These are phyloP conservation scores for Volvox reticuliferus DNA, from an alignment of 139 green algal species.

Conservation along the genomic window DNA sequence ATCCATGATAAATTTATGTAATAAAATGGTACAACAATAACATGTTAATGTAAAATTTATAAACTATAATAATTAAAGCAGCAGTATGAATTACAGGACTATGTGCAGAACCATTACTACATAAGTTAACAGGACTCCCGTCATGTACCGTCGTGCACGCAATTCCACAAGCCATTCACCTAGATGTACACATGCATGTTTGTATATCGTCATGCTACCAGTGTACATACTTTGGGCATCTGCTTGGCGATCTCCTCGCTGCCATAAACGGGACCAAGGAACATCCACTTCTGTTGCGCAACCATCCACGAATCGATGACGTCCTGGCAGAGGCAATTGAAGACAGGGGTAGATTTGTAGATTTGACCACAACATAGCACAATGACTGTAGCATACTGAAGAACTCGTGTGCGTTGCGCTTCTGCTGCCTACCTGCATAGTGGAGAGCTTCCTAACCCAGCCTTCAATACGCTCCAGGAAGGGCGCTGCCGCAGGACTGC, in stretches of 20 bases:
- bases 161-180: too few species aligned
- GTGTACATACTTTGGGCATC: constrained; percentile 56
- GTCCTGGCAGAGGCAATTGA: constrained; percentile 33
- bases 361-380: too few species aligned
- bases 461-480: constrained; percentile 64
- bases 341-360: too few species aligned
- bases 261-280: constrained; percentile 68
- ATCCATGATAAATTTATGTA: too few species aligned
- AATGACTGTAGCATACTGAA: neutral
- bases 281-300: constrained; percentile 72
- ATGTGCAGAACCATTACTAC: neutral
- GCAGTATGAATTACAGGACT: neutral
- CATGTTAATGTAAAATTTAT: too few species aligned
- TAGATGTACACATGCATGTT: too few species aligned
- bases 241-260: constrained; percentile 63
- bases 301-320: constrained; percentile 66
- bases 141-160: too few species aligned
- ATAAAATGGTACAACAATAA: too few species aligned
- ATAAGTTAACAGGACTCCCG: too few species aligned
- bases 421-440: constrained; percentile 47
- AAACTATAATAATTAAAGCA: too few species aligned
- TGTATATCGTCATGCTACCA: too few species aligned
- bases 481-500: constrained; percentile 68
- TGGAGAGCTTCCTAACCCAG: constrained; percentile 62
- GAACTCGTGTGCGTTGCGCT: neutral